phyloP scores from a whole-genome alignment of 352 stramenopile species.

The Phytophthora multivora region DNA sequence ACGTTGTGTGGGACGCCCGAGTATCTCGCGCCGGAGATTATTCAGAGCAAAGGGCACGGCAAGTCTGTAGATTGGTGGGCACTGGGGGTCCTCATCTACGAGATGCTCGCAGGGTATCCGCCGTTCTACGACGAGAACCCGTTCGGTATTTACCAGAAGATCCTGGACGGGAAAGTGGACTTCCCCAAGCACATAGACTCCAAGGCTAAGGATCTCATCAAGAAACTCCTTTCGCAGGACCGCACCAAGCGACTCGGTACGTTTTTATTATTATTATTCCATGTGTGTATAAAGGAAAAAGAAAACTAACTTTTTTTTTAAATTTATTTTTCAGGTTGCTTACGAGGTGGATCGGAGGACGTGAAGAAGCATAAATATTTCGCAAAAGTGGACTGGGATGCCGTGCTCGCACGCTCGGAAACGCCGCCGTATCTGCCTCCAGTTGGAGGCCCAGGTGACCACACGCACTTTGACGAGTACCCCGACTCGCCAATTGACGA shows the following conservation, averaged over 20 bases:
- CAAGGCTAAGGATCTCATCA: conserved; percentile 92
- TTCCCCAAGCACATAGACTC: conserved; percentile 90
- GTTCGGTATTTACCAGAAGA: conserved; percentile 95
- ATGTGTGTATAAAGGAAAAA: too few relatives aligned
- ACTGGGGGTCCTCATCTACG: conserved; percentile 91
- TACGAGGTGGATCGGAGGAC: conserved; percentile 88
- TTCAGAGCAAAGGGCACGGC: conserved; percentile 90
- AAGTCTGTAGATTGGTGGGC: conserved; percentile 94
- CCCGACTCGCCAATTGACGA: conserved; percentile 90
- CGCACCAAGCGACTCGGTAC: conserved; percentile 88
- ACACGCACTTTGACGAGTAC: conserved; percentile 95
- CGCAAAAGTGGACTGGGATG: conserved; percentile 83
- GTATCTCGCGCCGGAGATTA: conserved; percentile 94
- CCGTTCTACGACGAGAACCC: conserved; percentile 94
- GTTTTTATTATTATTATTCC: conserved; percentile 19
- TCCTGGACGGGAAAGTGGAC: conserved; percentile 90
- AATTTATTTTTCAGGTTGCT: conserved; percentile 67
- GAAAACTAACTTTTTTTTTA: conserved; percentile 3
- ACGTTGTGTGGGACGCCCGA: conserved; percentile 94
- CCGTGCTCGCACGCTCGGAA: conserved; percentile 73
- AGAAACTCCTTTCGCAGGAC: conserved; percentile 90
- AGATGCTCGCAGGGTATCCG: conserved; percentile 91
- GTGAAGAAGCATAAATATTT: conserved; percentile 96
- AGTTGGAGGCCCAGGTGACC: conserved; percentile 83
- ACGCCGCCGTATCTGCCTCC: conserved; percentile 86